Percentiles rank a stretch among this genome's conserved stretches.
These are phyloP conservation scores for Talaromyces nanjingensis DNA, from an alignment of 495 filamentous ascomycete genomes.

Conservation along the genomic window DNA sequence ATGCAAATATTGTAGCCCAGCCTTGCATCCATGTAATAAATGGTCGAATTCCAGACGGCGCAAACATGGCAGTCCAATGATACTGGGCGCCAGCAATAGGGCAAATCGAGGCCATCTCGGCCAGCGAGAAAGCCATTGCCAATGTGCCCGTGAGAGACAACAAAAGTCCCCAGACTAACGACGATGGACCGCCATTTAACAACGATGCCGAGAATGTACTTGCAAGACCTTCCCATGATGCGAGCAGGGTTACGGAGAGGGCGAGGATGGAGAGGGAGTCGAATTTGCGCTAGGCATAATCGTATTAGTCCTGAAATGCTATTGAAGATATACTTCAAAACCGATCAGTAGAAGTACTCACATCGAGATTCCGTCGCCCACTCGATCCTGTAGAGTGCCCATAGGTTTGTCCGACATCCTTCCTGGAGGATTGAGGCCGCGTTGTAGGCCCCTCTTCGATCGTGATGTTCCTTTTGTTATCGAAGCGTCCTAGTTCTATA, in stretches of 20 bases:
- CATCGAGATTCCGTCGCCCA: slow-evolving; percentile 2
- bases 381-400: slow-evolving; percentile 8
- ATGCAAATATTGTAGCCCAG: slow-evolving; percentile 33
- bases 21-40: slow-evolving; percentile 24
- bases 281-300: slow-evolving; percentile 23
- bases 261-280: slow-evolving; percentile 27
- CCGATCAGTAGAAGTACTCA: background rate
- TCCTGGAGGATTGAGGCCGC: background rate
- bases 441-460: background rate
- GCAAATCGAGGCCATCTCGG: slow-evolving; percentile 33
- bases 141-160: slow-evolving; percentile 20
- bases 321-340: background rate
- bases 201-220: slow-evolving; percentile 17
- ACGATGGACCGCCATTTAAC: slow-evolving; percentile 24
- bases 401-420: background rate
- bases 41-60: slow-evolving; percentile 14
- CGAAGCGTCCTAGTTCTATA: slow-evolving; percentile 13
- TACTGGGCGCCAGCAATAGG: slow-evolving; percentile 22
- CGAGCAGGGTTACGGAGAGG: slow-evolving; percentile 26
- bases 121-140: slow-evolving; percentile 19
- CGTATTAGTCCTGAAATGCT: background rate
- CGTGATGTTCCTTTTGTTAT: slow-evolving; percentile 10
- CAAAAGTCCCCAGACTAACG: slow-evolving; percentile 25
- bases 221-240: slow-evolving; percentile 30
- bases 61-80: slow-evolving; percentile 22